These are phyloP conservation scores for Leccinum ambiguum DNA, from an alignment of 1,284 basidiomycete genomes.

Conservation along the genomic window DNA sequence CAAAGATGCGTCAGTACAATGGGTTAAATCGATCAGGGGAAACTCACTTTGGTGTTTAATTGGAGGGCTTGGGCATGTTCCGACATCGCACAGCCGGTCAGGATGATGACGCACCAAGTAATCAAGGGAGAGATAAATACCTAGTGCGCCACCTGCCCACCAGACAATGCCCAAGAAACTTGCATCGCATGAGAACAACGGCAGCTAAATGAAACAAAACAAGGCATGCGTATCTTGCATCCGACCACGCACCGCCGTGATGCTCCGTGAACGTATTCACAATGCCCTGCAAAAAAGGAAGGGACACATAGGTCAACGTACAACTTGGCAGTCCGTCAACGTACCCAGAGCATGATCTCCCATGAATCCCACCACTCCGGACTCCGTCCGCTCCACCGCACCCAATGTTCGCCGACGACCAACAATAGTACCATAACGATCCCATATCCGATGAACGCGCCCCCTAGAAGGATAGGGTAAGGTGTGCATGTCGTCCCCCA, in stretches of 20 bases:
- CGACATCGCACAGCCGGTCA: no score
- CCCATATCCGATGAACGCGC: constrained; percentile 88
- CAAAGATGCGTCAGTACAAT: no score
- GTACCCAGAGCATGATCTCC: constrained; percentile 87
- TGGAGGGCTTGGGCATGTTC: no score
- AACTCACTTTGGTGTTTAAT: no score
- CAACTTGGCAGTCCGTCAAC: constrained; percentile 27
- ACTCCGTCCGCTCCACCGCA: constrained; percentile 65
- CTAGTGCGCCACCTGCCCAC: constrained; percentile 91
- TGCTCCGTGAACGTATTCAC: constrained; percentile 97
- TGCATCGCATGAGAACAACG: constrained; percentile 4
- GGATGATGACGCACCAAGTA: constrained; percentile 52
- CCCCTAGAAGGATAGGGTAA: constrained; percentile 37
- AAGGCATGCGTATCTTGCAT: constrained; percentile 86
- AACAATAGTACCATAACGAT: constrained; percentile 83
- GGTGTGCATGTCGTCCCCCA: neutral
- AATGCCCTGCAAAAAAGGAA: constrained; percentile 28
- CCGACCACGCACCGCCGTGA: constrained; percentile 78
- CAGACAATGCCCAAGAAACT: constrained; percentile 51
- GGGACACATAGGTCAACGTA: neutral
- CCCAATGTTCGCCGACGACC: constrained; percentile 82
- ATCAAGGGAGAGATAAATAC: constrained; percentile 83
- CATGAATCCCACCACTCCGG: constrained; percentile 93
- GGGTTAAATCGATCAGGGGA: no score
- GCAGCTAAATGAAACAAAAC: neutral